Percentiles rank a stretch among this genome's conserved stretches.
These are phyloP conservation scores for Schoenoplectus tabernaemontani DNA, from an alignment of 202 grass and related monocot species.

Conservation along the genomic window DNA sequence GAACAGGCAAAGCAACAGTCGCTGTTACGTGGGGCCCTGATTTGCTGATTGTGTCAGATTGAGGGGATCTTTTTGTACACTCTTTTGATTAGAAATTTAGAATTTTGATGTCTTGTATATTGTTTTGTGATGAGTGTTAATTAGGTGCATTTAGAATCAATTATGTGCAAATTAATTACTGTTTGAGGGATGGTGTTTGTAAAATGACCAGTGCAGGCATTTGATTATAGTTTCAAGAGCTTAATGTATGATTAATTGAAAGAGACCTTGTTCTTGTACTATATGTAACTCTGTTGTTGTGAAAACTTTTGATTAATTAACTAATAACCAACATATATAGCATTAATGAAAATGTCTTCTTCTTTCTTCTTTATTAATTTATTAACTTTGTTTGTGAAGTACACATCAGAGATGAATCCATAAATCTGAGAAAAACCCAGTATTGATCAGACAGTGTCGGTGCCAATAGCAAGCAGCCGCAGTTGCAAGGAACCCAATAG, in stretches of 20 bases:
- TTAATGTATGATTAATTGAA: slow-evolving; percentile 1
- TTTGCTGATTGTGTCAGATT: not conserved
- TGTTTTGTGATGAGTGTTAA: slow-evolving; percentile 1
- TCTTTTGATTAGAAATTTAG: slow-evolving; percentile 7
- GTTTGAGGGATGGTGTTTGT: not conserved
- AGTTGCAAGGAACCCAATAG: not conserved
- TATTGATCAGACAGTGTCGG: not conserved
- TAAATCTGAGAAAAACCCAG: not conserved
- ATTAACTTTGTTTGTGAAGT: not conserved
- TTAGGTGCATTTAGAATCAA: not conserved
- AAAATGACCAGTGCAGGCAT: not conserved
- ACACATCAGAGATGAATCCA: not conserved
- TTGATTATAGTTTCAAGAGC: not conserved
- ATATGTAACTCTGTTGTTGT: not conserved
- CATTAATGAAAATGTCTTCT: not conserved
- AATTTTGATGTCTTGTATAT: slow-evolving; percentile 7
- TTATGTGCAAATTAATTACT: slow-evolving; percentile 6
- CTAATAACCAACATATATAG: not conserved
- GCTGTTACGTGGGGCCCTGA: not conserved
- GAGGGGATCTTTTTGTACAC: not conserved
- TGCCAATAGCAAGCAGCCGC: not conserved
- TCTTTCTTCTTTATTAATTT: not conserved
- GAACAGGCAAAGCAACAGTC: slow-evolving; percentile 48
- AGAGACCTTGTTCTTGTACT: not conserved
- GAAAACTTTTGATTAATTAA: not conserved